Evolutionary conservation across 2,329 filamentous ascomycete species (phyloP), one percentile per base, ranked within the genome.

Genomic region (Hymenoscyphus scutula): DNA sequence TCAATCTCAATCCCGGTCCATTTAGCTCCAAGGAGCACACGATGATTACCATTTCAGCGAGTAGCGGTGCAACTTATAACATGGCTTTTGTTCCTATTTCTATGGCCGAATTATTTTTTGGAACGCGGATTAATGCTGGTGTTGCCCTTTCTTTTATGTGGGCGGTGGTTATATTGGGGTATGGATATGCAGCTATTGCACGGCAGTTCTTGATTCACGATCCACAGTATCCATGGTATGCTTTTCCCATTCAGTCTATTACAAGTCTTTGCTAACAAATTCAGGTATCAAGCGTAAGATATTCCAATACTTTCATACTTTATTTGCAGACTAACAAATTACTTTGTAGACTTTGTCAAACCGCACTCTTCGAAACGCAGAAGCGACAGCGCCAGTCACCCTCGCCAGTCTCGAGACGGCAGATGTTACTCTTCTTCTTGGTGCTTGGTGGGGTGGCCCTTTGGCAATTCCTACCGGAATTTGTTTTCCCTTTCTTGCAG

Each of bases 401-500:
- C 0, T 79, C 80, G 5, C 74, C 75, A 1, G 67, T 80, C 1
- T 81, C 82, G 0, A 77, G 78, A 53, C 81, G 80, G 58, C 84
- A 85, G 69, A 85, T 83, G 73, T 78, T 76, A 45, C 76, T 86
- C 1, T 87, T 87, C 72, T 86, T 85, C 72, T 71, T 77, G 10
- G 77, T 80, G 0, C 74, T 87, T 0, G 62, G 80, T 0, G 83
- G 77, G 3, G 77, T 86, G 59, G 83, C 80, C 0, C 66, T 85
- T 0, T 88, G 85, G 84, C 84, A 88, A 62, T 87, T 87, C 64
- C 73, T 87, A 0, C 84, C 84, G 0, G 84, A 87, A 69, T 87
- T 80, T 59, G 78, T 82, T 1, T 87, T 87, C 62, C 84, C 84
- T 0, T 82, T 87, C 70, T 76, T 85, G 1, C 82, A 80, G 7